Evolutionary conservation across 345 rosid genomes (phyloP).

Genomic region (Rhodomyrtus tomentosa): DNA sequence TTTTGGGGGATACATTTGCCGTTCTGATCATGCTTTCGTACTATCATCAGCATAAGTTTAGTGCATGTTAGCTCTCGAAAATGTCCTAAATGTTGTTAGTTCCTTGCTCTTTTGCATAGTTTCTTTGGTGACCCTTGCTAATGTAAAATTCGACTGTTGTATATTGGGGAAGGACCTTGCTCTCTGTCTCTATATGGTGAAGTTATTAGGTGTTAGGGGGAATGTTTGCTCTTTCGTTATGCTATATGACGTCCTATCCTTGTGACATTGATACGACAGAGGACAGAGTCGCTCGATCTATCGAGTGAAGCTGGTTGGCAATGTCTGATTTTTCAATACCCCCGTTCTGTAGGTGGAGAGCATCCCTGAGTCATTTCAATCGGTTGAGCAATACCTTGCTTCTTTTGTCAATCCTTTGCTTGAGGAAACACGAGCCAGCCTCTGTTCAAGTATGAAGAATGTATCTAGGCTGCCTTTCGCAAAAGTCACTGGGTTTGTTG

Average conservation of each 20-base stretch:
- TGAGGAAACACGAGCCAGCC: conserved; percentile 12
- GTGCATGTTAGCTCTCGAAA: neutral
- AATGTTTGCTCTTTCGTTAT: neutral
- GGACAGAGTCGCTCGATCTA: neutral
- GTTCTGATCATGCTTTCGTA: neutral
- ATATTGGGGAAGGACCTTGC: neutral
- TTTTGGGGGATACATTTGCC: neutral
- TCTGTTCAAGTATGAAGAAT: conserved; percentile 2
- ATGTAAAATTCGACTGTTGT: neutral
- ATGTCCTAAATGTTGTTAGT: neutral
- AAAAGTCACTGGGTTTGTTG: neutral
- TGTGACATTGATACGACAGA: neutral
- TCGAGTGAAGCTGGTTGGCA: neutral
- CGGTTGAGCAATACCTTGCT: conserved; percentile 1
- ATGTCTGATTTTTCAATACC: neutral
- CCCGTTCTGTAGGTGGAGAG: conserved; percentile 2
- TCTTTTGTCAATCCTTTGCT: conserved; percentile 4
- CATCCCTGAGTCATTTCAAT: conserved; percentile 10
- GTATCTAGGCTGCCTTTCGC: conserved; percentile 4
- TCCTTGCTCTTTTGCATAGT: neutral
- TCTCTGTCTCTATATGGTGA: neutral
- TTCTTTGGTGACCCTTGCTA: neutral
- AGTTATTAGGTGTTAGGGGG: neutral
- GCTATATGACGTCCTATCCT: neutral
- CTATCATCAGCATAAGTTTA: neutral